These are phyloP conservation scores for Aspergillus cristatus DNA, from an alignment of 495 filamentous ascomycete genomes.

Conservation along the genomic window DNA sequence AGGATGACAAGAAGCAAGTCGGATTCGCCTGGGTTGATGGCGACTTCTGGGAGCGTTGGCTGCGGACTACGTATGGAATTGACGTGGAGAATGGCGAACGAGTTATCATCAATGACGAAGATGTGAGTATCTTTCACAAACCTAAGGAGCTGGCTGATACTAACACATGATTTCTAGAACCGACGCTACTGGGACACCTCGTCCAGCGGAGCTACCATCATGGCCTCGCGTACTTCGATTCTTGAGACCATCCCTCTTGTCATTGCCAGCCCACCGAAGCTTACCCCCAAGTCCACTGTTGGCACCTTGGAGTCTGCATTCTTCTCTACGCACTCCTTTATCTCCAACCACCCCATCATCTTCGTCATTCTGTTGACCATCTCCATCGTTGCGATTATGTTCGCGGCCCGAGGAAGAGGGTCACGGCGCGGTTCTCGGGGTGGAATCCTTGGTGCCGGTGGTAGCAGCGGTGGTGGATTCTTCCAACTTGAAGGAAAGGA, in stretches of 20 bases:
- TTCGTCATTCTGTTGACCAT: slow-evolving; percentile 53
- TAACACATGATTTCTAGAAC: slow-evolving; percentile 50
- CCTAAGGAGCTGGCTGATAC: too few relatives aligned
- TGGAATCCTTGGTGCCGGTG: slow-evolving; percentile 46
- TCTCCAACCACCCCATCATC: slow-evolving; percentile 63
- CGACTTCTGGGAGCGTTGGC: slow-evolving; percentile 95
- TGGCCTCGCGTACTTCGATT: slow-evolving; percentile 86
- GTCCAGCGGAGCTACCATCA: slow-evolving; percentile 75
- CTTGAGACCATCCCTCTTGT: slow-evolving; percentile 86
- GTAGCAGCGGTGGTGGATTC: slow-evolving; percentile 52
- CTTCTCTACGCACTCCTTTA: slow-evolving; percentile 61
- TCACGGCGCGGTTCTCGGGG: slow-evolving; percentile 28
- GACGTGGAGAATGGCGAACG: slow-evolving; percentile 77
- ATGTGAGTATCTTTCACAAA: slow-evolving; percentile 49
- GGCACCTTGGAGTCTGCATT: slow-evolving; percentile 66
- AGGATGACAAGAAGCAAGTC: slow-evolving; percentile 78
- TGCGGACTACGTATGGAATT: slow-evolving; percentile 87
- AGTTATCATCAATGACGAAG: slow-evolving; percentile 95
- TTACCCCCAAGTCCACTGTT: slow-evolving; percentile 80
- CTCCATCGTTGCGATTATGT: slow-evolving; percentile 20
- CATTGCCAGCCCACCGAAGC: slow-evolving; percentile 62
- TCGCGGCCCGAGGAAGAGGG: slow-evolving; percentile 25
- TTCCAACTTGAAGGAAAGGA: slow-evolving; percentile 74
- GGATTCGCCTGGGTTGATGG: slow-evolving; percentile 98
- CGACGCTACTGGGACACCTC: slow-evolving; percentile 93